Conservation (phyloP, 2,329 filamentous ascomycete species). For the Chaetomiaceae sp. region DNA sequence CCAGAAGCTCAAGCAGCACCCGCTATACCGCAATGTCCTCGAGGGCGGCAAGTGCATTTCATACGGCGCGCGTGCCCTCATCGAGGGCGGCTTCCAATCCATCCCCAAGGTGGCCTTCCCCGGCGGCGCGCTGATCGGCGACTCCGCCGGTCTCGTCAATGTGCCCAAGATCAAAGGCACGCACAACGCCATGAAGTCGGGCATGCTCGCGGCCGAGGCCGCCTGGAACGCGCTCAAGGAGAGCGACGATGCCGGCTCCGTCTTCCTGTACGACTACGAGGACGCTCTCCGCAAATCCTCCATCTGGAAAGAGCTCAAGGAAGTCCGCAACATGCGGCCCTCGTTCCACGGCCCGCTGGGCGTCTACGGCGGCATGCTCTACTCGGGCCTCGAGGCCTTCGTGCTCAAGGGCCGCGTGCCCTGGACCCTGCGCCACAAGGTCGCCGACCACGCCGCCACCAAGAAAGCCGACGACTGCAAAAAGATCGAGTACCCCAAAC, state of each 20-base stretch:
- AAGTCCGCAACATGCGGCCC: slow-evolving; percentile 95
- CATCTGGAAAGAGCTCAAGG: slow-evolving; percentile 91
- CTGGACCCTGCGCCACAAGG: slow-evolving; percentile 87
- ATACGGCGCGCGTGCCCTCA: slow-evolving; percentile 85
- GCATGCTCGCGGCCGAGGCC: slow-evolving; percentile 92
- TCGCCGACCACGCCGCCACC: slow-evolving; percentile 72
- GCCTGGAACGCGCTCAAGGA: slow-evolving; percentile 69
- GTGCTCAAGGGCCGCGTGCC: slow-evolving; percentile 78
- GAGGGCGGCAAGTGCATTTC: slow-evolving; percentile 97
- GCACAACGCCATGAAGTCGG: slow-evolving; percentile 95
- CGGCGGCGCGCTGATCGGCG: slow-evolving; percentile 89
- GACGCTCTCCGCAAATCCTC: slow-evolving; percentile 76
- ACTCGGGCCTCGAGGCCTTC: slow-evolving; percentile 90
- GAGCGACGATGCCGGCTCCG: slow-evolving; percentile 56
- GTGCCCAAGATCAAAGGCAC: slow-evolving; percentile 98
- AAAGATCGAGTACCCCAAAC: slow-evolving; percentile 96
- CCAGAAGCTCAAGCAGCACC: slow-evolving; percentile 97
- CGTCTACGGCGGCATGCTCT: slow-evolving; percentile 82
- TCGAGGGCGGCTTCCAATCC: slow-evolving; percentile 94
- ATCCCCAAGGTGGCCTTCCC: slow-evolving; percentile 97
- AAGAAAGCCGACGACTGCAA: slow-evolving; percentile 71
- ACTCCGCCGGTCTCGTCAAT: slow-evolving; percentile 94
- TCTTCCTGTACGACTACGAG: slow-evolving; percentile 95
- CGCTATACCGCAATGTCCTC: slow-evolving; percentile 79
- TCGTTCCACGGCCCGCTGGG: slow-evolving; percentile 87